Conservation (phyloP, 2,329 filamentous ascomycete genomes). For the Fusarium albidum region DNA sequence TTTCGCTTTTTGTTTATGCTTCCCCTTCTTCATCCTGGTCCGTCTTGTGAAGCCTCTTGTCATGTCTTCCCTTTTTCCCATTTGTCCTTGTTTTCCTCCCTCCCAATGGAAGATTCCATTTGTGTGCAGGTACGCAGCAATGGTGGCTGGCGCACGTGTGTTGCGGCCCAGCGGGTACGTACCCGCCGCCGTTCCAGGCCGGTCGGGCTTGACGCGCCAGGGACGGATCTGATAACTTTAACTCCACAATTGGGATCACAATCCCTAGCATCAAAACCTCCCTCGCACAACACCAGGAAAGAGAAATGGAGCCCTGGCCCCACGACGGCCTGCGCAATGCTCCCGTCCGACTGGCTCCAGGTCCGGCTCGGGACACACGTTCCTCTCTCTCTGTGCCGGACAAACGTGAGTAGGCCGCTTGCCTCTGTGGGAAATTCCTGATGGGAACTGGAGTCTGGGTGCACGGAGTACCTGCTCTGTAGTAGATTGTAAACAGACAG, state of each 20-base stretch:
- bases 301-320: constrained; percentile 28
- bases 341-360: constrained; percentile 19
- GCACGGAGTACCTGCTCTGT: too few species aligned
- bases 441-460: constrained; percentile 19
- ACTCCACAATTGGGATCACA: constrained; percentile 34
- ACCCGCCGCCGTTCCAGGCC: constrained; percentile 1
- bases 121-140: too few species aligned
- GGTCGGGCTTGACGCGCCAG: constrained; percentile 20
- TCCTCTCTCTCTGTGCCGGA: constrained; percentile 6
- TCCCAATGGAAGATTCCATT: too few species aligned
- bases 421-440: constrained; percentile 12
- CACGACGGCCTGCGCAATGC: constrained; percentile 12
- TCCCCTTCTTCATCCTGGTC: neutral
- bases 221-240: constrained; percentile 45
- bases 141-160: too few species aligned
- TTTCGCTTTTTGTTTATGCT: too few species aligned
- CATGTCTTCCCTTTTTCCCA: neutral
- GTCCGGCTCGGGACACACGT: constrained; percentile 1
- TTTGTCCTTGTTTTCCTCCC: constrained; percentile 1
- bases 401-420: constrained; percentile 9
- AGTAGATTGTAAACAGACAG: too few species aligned
- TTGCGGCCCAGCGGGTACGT: neutral
- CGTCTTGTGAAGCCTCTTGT: constrained; percentile 3
- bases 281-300: constrained; percentile 11
- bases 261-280: constrained; percentile 17